phyloP scores from a whole-genome alignment of 805 yeast species.

The Lipomyces mesembrius region DNA sequence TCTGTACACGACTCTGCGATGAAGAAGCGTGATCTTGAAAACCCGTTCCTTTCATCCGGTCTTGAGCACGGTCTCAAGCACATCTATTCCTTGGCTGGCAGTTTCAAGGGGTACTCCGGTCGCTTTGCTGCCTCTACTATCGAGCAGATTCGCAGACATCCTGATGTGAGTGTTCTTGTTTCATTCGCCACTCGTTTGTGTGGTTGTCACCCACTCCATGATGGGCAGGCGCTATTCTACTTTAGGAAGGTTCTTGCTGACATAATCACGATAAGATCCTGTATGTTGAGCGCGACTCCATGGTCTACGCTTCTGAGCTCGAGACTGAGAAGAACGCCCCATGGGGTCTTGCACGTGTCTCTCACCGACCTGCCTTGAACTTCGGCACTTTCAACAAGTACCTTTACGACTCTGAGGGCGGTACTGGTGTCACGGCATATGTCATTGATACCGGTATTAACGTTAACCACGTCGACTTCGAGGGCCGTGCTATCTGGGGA shows the following conservation, averaged over 20 bases:
- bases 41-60: constrained; percentile 41
- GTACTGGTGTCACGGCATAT: constrained; percentile 62
- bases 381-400: constrained; percentile 64
- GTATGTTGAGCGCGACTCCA: constrained; percentile 62
- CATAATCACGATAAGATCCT: constrained; percentile 47
- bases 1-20: constrained; percentile 42
- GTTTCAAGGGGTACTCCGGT: constrained; percentile 81
- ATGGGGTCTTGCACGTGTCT: constrained; percentile 75
- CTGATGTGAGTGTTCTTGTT: constrained; percentile 40
- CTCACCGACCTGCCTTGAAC: constrained; percentile 66
- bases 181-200: background rate
- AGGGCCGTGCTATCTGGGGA: constrained; percentile 66
- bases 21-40: constrained; percentile 49
- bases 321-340: constrained; percentile 65
- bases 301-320: constrained; percentile 56
- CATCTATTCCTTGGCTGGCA: constrained; percentile 60
- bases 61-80: constrained; percentile 62
- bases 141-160: constrained; percentile 67
- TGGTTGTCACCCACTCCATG: constrained; percentile 27
- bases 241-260: background rate
- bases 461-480: constrained; percentile 59
- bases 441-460: constrained; percentile 63
- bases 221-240: constrained; percentile 50
- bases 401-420: constrained; percentile 63
- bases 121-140: constrained; percentile 75